phyloP scores from a whole-genome alignment of 176 grass and related monocot genomes.

The Ensete ventricosum region DNA sequence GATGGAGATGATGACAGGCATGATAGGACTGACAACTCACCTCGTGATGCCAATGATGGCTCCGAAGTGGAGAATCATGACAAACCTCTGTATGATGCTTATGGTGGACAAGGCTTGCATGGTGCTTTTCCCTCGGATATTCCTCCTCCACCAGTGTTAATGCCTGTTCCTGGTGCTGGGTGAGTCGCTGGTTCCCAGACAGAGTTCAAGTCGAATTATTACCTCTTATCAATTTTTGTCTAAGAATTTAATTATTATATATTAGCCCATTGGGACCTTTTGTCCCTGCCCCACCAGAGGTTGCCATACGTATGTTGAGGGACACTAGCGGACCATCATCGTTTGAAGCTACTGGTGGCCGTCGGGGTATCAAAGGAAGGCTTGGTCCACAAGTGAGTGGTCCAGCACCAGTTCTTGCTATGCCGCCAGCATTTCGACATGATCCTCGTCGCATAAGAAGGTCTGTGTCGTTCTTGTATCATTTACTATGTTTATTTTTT shows the following conservation, averaged over 20 bases:
- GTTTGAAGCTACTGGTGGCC: conserved; percentile 55
- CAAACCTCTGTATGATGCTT: conserved; percentile 78
- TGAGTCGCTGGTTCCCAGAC: conserved; percentile 9
- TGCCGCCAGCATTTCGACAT: conserved; percentile 70
- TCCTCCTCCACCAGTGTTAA: conserved; percentile 78
- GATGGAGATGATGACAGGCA: conserved; percentile 72
- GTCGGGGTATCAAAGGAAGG: conserved; percentile 44
- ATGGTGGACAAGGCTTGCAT: conserved; percentile 46
- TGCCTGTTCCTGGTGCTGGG: conserved; percentile 99
- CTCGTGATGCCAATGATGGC: conserved; percentile 44
- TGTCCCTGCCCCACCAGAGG: conserved; percentile 97
- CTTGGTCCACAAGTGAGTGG: conserved; percentile 55
- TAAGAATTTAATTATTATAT: background rate
- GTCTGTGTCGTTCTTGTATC: conserved; percentile 24
- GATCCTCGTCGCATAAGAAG: conserved; percentile 92
- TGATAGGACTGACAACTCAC: conserved; percentile 38
- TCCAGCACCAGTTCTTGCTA: conserved; percentile 46
- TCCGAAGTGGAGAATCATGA: conserved; percentile 32
- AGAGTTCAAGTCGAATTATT: background rate
- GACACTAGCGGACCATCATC: conserved; percentile 49
- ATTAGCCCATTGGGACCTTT: conserved; percentile 89
- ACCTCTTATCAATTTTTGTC: background rate
- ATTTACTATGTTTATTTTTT: no score
- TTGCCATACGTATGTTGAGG: conserved; percentile 95
- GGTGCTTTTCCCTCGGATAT: conserved; percentile 66